Evolutionary conservation across 768 basidiomycete species (phyloP).

Genomic region (Hydnomerulius pinastri): DNA sequence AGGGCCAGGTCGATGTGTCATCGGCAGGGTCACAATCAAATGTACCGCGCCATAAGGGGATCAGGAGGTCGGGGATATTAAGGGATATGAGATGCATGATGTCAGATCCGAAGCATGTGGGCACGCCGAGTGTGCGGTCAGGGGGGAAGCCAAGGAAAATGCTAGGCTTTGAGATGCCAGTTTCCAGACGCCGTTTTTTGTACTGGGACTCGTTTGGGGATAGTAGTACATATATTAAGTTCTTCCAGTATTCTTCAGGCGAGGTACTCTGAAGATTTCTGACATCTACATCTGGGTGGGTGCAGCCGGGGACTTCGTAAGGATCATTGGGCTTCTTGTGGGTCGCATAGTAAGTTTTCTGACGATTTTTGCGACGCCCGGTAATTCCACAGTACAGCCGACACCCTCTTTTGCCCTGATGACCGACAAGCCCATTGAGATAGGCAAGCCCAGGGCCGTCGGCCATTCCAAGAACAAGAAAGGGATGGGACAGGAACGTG

Average conservation of each 20-base stretch:
- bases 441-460: slow-evolving; percentile 38
- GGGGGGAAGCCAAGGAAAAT: slow-evolving; percentile 35
- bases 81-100: slow-evolving; percentile 40
- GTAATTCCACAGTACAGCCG: too few species aligned
- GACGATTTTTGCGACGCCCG: too few species aligned
- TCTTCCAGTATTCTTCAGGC: not conserved
- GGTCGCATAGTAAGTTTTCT: too few species aligned
- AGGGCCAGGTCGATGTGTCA: slow-evolving; percentile 16
- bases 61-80: slow-evolving; percentile 26
- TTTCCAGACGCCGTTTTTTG: slow-evolving; percentile 21
- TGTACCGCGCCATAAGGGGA: slow-evolving; percentile 24
- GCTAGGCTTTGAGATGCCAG: slow-evolving; percentile 36
- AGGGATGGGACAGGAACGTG: too few species aligned
- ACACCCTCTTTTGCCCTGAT: too few species aligned
- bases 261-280: not conserved
- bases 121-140: slow-evolving; percentile 24
- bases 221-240: not conserved
- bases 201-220: slow-evolving; percentile 22
- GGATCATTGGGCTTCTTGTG: slow-evolving; percentile 27
- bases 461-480: too few species aligned
- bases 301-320: slow-evolving; percentile 17
- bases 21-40: slow-evolving; percentile 18
- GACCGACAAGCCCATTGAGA: too few species aligned
- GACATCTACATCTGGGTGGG: slow-evolving; percentile 26
- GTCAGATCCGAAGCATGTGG: slow-evolving; percentile 38